Evolutionary conservation across 495 filamentous ascomycete genomes (phyloP), one percentile per base, ranked within the genome.

Genomic region (Penicillium ucsense): DNA sequence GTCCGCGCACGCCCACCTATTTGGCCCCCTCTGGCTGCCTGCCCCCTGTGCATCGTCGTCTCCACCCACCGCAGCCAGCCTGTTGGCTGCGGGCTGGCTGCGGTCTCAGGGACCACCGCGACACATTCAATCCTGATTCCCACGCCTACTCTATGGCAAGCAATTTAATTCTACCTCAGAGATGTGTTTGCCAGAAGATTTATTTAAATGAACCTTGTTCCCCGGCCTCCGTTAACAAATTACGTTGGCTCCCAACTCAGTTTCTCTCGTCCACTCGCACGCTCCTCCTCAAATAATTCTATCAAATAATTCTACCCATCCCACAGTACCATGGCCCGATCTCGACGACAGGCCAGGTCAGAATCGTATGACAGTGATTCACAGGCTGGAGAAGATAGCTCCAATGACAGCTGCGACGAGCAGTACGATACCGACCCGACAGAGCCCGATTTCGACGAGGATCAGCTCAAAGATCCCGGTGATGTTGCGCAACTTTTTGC

Each of bases 381-480:
- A 47, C 2, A 47, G 36, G 20, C 28, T 33, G 27, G 45, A 20
- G 36, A 40, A 31, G 45, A 47, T 34, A 47, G 45, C 45, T 47
- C 45, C n/a, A 8, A 41, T 1, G n/a, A 47, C n/a, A 47, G 45
- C 6, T 8, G n/a, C 29, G 10, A 47, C 6, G 10, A 41, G 2
- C 7, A 35, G n/a, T 41, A 41, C 38, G 46, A 59, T 9, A 59
- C 56, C 8, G 51, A 62, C 44, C 28, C 49, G 31, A 56, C 45
- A 42, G 55, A 59, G 43, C 46, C 48, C 44, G 50, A 62, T 30
- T 42, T 42, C 29, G 53, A 54, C 32, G 35, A 62, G 10, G 53
- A 43, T 32, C 8, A 46, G 35, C 20, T 44, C 38, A 33, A 10
- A 33, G 29, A 43, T 43, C n/a, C 41, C 32, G 8, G 41, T 10